phyloP scores from a whole-genome alignment of 495 filamentous ascomycete genomes.

The Pyronema domesticum region DNA sequence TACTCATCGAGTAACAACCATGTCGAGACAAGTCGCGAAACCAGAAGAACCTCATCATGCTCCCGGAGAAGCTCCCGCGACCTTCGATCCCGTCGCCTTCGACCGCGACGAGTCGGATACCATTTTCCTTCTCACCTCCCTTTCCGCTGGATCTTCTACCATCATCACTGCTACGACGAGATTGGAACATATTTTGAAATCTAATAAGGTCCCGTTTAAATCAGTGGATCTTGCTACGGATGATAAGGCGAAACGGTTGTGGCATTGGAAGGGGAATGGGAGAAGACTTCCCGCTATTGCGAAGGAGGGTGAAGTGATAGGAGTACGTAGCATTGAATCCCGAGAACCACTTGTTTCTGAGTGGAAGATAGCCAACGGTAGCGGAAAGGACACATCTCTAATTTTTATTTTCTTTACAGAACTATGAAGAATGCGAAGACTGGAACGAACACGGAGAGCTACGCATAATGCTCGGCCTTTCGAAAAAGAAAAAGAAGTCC shows the following conservation, averaged over 20 bases:
- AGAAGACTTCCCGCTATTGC: slow-evolving; percentile 80
- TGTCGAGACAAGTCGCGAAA: too few relatives aligned
- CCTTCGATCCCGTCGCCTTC: slow-evolving; percentile 14
- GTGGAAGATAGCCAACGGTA: too few relatives aligned
- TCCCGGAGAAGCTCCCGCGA: slow-evolving; percentile 2
- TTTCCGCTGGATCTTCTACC: slow-evolving; percentile 20
- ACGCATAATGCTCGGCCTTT: slow-evolving; percentile 54
- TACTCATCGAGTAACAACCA: too few relatives aligned
- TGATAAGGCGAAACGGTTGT: slow-evolving; percentile 76
- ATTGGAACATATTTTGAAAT: slow-evolving; percentile 88
- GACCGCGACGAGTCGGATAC: slow-evolving; percentile 15
- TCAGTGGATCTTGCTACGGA: slow-evolving; percentile 86
- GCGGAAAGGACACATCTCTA: not conserved
- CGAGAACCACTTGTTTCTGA: not conserved
- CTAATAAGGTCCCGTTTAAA: slow-evolving; percentile 82
- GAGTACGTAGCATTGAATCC: slow-evolving; percentile 41
- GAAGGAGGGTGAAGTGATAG: slow-evolving; percentile 69
- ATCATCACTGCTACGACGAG: slow-evolving; percentile 92
- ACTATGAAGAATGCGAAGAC: slow-evolving; percentile 84
- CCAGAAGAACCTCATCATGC: not conserved
- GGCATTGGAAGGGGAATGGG: slow-evolving; percentile 57
- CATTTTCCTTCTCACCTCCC: slow-evolving; percentile 22
- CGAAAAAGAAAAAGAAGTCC: slow-evolving; percentile 23
- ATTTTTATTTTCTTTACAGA: slow-evolving; percentile 34
- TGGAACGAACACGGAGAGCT: slow-evolving; percentile 98